Evolutionary conservation across 345 rosid species (phyloP), one percentile per base, ranked within the genome.

Genomic region (Pistacia vera): DNA sequence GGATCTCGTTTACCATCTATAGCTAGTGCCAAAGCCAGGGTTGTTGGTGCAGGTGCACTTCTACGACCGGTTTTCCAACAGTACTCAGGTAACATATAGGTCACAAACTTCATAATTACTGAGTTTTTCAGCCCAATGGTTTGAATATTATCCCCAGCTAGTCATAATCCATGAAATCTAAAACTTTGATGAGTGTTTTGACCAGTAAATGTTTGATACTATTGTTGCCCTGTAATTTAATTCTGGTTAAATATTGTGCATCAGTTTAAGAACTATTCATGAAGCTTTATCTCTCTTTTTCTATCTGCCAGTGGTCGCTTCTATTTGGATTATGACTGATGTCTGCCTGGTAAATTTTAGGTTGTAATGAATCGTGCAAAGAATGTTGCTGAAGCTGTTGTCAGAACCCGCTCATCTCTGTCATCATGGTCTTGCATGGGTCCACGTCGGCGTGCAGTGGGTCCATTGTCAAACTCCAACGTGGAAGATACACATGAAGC

Each of bases 381-480:
- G 77, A 88, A 91, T 70, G 97, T 93, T 5, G 98, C 98, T 2
- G 85, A 90, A 84, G 99, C 99, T 38, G 97, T 91, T 48, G 94
- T 87, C 66, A 86, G 85, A 84, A 96, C 95, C 12, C 97, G 90
- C 48, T 61, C 98, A 71, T 84, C 95, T 66, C 80, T 93, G 65
- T 69, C 98, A 3, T 88, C 99, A 65, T 96, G 98, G 99, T 87
- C 93, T 54, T 93, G 99, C 83, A 93, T 96, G 71, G 98, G 97
- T 54, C 95, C 93, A n/a, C 91, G 97, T 0, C 89, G 95, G 10
- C 89, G 97, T 48, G 78, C 84, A 38, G 83, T 88, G 55, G 87
- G 81, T 67, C 72, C 89, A 28, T 63, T 81, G 44, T 68, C 84
- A 12, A 86, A 76, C 84, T 63, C 88, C 14, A 81, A 83, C 79